These are phyloP conservation scores for Rhodotorula paludigena DNA, from an alignment of 768 basidiomycete genomes.

Conservation along the genomic window DNA sequence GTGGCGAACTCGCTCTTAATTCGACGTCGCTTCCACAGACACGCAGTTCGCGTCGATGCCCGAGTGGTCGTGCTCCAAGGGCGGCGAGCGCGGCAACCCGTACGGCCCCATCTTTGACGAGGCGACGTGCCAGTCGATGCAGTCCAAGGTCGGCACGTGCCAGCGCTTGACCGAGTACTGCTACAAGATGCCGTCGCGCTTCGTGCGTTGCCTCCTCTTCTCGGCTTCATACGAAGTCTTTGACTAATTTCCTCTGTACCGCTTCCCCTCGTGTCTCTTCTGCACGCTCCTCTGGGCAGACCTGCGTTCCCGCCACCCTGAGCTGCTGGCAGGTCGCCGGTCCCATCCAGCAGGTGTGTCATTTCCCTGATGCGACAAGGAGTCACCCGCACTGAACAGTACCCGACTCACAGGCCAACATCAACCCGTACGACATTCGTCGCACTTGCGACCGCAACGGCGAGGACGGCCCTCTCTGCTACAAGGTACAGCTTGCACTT, in stretches of 20 bases:
- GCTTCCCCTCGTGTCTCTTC: too few species aligned
- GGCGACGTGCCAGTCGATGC: conserved; percentile 61
- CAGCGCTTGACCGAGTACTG: conserved; percentile 67
- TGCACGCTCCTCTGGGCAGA: neutral
- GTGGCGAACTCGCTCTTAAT: too few species aligned
- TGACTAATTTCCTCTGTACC: neutral
- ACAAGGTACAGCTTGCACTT: conserved; percentile 26
- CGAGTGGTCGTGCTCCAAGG: conserved; percentile 61
- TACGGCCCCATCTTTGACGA: conserved; percentile 67
- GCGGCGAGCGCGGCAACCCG: conserved; percentile 37
- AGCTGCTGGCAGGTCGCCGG: conserved; percentile 59
- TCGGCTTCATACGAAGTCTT: neutral
- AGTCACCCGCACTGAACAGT: too few species aligned
- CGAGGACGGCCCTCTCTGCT: conserved; percentile 55
- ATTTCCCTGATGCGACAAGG: too few species aligned
- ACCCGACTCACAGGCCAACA: conserved; percentile 56
- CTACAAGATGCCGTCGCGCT: conserved; percentile 58
- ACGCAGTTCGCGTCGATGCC: conserved; percentile 73
- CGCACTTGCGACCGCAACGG: conserved; percentile 63
- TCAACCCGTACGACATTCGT: conserved; percentile 84
- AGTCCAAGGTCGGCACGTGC: conserved; percentile 58
- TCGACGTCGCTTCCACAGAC: conserved; percentile 36
- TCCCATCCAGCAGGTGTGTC: conserved; percentile 56
- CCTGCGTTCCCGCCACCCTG: conserved; percentile 28
- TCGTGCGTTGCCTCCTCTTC: conserved; percentile 54